Base-by-base conservation (phyloP, 139 green algal species). In the Edaphochlamys debaryana region DNA sequence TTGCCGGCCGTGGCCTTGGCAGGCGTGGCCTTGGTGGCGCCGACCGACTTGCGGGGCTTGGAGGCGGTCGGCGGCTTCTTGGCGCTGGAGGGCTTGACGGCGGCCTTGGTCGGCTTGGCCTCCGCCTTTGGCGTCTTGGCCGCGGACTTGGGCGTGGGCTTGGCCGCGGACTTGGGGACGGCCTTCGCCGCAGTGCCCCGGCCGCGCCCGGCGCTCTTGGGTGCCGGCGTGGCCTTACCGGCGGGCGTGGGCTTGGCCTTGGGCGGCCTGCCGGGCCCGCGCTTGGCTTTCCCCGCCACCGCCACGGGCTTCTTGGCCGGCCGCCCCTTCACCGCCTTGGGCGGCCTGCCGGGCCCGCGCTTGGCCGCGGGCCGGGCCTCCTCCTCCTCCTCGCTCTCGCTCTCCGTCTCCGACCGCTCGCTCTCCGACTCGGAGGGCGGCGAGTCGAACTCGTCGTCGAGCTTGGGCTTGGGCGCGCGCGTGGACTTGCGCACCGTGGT, bases 401-500 rank as follows among this genome's bases (percentile, higher is more conserved):
- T 30, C 42, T 25, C 30, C 42, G 0, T 15, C 29, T 40, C 38
- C 11, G 68, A 22, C 40, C 36, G 67, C 34, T 30, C 32, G 30
- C 7, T 30, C 40, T 7, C 3, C 58, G 2, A 25, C 58, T 54
- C 20, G 36, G 2, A 5, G 25, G 1, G 25, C 20, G 9, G 22
- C 36, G 1, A 8, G 20, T 32, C 36, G 4, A 32, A 36, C 68
- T 29, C 40, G 23, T 74, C 41, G 9, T 29, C 45, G 42, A 23
- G 27, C 50, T 79, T 79, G 36, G 2, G 37, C 72, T 56, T 79
- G 32, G 45, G 70, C n/a, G 70, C 32, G 19, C 70, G 70, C 22
- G 25, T 32, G 23, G 22, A 48, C n/a, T 50, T 34, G 58, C 58
- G 58, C 19, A 11, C 34, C 27, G 8, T 27, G 58, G 58, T 9